phyloP scores from a whole-genome alignment of 768 basidiomycete species.

The Phaffia tasmanica region DNA sequence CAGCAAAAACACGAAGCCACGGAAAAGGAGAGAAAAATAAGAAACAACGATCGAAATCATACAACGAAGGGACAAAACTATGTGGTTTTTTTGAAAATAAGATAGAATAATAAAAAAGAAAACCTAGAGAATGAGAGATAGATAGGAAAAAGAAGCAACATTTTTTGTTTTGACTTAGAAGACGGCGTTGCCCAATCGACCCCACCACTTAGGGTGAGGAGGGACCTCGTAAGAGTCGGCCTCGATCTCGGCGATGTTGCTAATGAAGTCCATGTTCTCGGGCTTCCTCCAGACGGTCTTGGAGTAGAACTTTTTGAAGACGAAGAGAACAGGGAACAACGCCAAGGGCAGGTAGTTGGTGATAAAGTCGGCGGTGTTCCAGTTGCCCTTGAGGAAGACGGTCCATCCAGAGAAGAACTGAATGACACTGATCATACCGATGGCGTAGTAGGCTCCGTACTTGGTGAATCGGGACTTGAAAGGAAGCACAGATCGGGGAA shows the following conservation, averaged over 20 bases:
- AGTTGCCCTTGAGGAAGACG: conserved; percentile 39
- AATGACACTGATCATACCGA: conserved; percentile 27
- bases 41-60: too few relatives aligned
- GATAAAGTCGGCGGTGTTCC: conserved; percentile 36
- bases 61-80: too few relatives aligned
- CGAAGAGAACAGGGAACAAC: conserved; percentile 67
- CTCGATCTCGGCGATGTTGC: conserved; percentile 24
- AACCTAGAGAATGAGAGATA: conserved; percentile 1
- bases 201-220: conserved; percentile 21
- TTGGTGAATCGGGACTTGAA: conserved; percentile 54
- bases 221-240: conserved; percentile 15
- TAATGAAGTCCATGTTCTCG: conserved; percentile 63
- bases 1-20: too few relatives aligned
- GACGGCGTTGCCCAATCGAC: conserved; percentile 11
- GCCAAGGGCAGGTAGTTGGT: conserved; percentile 31
- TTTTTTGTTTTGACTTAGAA: conserved; percentile 5
- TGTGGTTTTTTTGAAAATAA: too few relatives aligned
- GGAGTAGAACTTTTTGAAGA: conserved; percentile 49
- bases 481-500: conserved; percentile 59
- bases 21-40: too few relatives aligned
- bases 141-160: neutral
- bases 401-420: conserved; percentile 34
- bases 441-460: conserved; percentile 38
- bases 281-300: conserved; percentile 44
- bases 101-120: too few relatives aligned